Conservation (phyloP, 352 stramenopile genomes). For the Phytophthora syringae region DNA sequence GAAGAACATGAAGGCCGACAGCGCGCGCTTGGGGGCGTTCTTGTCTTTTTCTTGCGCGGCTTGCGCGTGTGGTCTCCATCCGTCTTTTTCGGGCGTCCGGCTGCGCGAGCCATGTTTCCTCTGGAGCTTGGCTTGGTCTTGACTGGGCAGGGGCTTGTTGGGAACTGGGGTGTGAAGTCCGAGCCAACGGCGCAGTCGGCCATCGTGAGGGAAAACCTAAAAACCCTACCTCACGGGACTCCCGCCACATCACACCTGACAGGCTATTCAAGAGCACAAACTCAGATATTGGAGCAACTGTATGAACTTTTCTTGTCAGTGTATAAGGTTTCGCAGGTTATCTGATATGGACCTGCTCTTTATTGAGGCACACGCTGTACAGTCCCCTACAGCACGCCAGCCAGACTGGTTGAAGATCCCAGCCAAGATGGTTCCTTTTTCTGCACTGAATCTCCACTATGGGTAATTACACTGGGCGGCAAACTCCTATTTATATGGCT, state of each 20-base stretch:
- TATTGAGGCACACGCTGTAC: no score
- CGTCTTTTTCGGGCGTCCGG: conserved; percentile 74
- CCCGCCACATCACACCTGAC: no score
- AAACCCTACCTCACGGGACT: not conserved
- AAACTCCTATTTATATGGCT: conserved; percentile 34
- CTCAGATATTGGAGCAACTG: no score
- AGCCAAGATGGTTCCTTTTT: conserved; percentile 12
- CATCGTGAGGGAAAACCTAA: not conserved
- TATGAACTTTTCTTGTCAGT: no score
- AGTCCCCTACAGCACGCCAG: not conserved
- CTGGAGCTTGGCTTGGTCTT: conserved; percentile 32
- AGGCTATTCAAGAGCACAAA: no score
- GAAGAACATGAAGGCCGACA: conserved; percentile 94
- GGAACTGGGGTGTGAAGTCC: conserved; percentile 33
- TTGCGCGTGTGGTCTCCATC: conserved; percentile 71
- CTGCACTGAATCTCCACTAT: conserved; percentile 29
- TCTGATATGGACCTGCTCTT: no score
- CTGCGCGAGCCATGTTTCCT: conserved; percentile 64
- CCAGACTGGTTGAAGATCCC: conserved; percentile 2
- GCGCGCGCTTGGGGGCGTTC: conserved; percentile 89
- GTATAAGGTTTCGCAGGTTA: no score
- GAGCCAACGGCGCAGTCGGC: conserved; percentile 5
- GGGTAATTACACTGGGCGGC: conserved; percentile 32
- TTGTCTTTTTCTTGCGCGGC: conserved; percentile 92
- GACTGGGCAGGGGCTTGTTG: conserved; percentile 59